Evolutionary conservation across 2,329 filamentous ascomycete genomes (phyloP).

Genomic region (Colletotrichum abscissum): DNA sequence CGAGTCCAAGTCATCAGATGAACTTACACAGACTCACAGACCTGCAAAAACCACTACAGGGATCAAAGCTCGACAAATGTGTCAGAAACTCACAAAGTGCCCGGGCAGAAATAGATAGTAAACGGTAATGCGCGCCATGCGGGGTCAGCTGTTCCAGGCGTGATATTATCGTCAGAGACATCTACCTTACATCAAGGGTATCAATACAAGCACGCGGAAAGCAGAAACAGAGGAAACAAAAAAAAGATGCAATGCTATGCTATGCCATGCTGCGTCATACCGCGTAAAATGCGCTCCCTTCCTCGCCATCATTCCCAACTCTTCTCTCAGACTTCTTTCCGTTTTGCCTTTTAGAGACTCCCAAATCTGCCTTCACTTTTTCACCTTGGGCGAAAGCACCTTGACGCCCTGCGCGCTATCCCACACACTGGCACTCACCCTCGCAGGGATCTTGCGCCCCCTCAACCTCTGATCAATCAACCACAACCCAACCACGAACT

Average conservation of each 20-base stretch:
- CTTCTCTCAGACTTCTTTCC: neutral
- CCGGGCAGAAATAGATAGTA: too few relatives aligned
- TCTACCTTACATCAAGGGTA: constrained; percentile 20
- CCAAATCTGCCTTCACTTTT: constrained; percentile 7
- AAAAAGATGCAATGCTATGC: constrained; percentile 5
- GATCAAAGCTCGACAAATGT: too few relatives aligned
- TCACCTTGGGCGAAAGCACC: constrained; percentile 47
- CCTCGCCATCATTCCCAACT: neutral
- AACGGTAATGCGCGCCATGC: too few relatives aligned
- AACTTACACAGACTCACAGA: too few relatives aligned
- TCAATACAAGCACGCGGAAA: constrained; percentile 18
- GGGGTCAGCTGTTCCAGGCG: too few relatives aligned
- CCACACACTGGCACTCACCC: constrained; percentile 82
- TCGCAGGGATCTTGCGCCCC: constrained; percentile 79
- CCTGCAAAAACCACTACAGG: too few relatives aligned
- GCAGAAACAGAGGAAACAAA: neutral
- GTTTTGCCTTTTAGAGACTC: too few relatives aligned
- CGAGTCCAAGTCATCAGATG: too few relatives aligned
- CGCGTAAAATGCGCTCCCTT: neutral
- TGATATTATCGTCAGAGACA: too few relatives aligned
- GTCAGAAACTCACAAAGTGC: too few relatives aligned
- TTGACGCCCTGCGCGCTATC: constrained; percentile 68
- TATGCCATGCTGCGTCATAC: constrained; percentile 3
- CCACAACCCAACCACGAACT: constrained; percentile 89
- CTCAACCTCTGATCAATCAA: constrained; percentile 84